Evolutionary conservation across 352 stramenopile species (phyloP).

Genomic region (Globisporangium nagaii): DNA sequence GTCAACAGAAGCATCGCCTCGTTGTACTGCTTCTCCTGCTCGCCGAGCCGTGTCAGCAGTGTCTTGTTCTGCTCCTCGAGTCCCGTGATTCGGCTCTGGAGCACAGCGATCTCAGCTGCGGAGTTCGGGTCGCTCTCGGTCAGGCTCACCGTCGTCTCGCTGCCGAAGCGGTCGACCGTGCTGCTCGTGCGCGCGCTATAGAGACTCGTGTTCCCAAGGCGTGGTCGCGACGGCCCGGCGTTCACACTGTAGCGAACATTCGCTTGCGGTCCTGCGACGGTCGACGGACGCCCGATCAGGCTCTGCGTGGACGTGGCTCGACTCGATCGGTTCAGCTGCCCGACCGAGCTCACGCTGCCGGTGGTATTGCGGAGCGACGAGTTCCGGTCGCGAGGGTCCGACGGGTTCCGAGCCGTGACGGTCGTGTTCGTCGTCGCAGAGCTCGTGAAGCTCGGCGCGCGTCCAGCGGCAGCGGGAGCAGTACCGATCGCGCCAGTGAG

Average conservation of each 20-base stretch:
- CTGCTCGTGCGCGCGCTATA: constrained; percentile 21
- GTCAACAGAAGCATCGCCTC: constrained; percentile 82
- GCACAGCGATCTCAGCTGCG: constrained; percentile 34
- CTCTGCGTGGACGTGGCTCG: constrained; percentile 50
- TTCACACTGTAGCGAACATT: constrained; percentile 49
- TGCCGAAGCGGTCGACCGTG: constrained; percentile 28
- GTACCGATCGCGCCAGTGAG: constrained; percentile 14
- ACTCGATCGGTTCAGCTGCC: constrained; percentile 14
- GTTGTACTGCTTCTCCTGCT: constrained; percentile 84
- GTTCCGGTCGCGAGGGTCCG: constrained; percentile 3
- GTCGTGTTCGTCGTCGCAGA: constrained; percentile 9
- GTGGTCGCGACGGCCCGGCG: constrained; percentile 18
- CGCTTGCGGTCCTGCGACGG: constrained; percentile 33
- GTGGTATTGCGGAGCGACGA: constrained; percentile 8
- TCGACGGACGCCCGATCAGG: constrained; percentile 35
- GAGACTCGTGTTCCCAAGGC: constrained; percentile 7
- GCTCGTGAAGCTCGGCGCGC: constrained; percentile 15
- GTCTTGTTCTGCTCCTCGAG: constrained; percentile 76
- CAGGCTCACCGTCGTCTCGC: constrained; percentile 53
- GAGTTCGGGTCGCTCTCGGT: constrained; percentile 37
- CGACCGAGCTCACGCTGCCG: constrained; percentile 8
- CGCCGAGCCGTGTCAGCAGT: constrained; percentile 52
- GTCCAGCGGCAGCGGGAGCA: constrained; percentile 11
- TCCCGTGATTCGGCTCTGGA: constrained; percentile 47
- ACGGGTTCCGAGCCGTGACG: constrained; percentile 3